Conservation (phyloP, 208 protist species). For the Trypanosoma theileri region DNA sequence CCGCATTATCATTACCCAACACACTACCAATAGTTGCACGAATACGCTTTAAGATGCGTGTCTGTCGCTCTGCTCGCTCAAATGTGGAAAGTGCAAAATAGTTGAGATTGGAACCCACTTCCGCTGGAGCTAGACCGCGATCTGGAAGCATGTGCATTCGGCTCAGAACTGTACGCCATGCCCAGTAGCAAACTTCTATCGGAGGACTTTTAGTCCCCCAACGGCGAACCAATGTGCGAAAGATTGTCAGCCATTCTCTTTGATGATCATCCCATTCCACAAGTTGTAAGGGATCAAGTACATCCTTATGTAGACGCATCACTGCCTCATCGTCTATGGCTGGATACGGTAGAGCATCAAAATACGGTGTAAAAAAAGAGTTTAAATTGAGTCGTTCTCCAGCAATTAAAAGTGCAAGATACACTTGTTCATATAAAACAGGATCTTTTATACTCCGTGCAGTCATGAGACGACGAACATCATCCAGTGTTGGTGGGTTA, state of each 20-base stretch:
- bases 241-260: conserved; percentile 58
- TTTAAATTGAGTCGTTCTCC: conserved; percentile 51
- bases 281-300: conserved; percentile 59
- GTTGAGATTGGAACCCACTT: conserved; percentile 51
- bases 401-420: conserved; percentile 67
- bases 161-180: conserved; percentile 64
- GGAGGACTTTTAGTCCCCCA: conserved; percentile 49
- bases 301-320: conserved; percentile 67
- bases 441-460: conserved; percentile 63
- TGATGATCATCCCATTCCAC: conserved; percentile 87
- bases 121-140: conserved; percentile 47
- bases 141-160: conserved; percentile 77
- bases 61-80: conserved; percentile 50
- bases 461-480: conserved; percentile 49
- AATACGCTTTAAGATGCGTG: conserved; percentile 40
- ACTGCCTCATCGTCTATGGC: conserved; percentile 63
- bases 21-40: conserved; percentile 32
- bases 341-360: conserved; percentile 67
- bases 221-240: conserved; percentile 44
- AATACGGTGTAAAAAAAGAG: conserved; percentile 52
- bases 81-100: conserved; percentile 65
- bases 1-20: conserved; percentile 36
- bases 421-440: conserved; percentile 69
- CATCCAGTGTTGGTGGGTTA: conserved; percentile 49
- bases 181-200: conserved; percentile 78